Evolutionary conservation across 2,329 filamentous ascomycete genomes (phyloP).

Genomic region (Stemphylium beticola): DNA sequence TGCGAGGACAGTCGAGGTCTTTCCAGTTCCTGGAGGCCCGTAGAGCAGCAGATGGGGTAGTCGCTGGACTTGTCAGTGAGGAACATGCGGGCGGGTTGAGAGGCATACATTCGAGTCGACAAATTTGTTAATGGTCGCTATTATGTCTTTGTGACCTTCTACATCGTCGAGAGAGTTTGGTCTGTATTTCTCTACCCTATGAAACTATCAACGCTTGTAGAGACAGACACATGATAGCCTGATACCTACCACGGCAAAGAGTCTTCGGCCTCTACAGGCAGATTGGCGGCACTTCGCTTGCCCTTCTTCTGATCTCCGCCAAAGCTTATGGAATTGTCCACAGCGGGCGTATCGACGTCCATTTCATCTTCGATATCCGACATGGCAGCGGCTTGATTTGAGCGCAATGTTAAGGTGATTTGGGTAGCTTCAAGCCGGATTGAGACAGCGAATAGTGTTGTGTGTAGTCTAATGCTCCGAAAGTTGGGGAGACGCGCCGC

Average conservation of each 20-base stretch:
- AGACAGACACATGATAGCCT: accelerated
- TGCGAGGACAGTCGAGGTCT: constrained; percentile 95
- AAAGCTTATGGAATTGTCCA: constrained; percentile 66
- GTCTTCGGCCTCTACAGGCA: constrained; percentile 93
- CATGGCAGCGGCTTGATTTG: constrained; percentile 46
- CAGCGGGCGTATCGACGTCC: constrained; percentile 67
- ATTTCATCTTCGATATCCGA: constrained; percentile 68
- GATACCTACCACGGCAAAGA: constrained; percentile 80
- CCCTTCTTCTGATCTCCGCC: constrained; percentile 81
- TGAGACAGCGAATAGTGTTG: not conserved
- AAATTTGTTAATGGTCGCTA: constrained; percentile 97
- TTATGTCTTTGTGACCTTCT: constrained; percentile 94
- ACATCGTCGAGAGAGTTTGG: constrained; percentile 89
- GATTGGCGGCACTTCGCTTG: constrained; percentile 88
- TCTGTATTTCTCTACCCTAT: constrained; percentile 94
- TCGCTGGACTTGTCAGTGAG: constrained; percentile 56
- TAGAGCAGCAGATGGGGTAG: constrained; percentile 96
- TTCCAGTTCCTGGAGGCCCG: constrained; percentile 93
- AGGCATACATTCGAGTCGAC: constrained; percentile 78
- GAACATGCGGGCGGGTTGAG: accelerated
- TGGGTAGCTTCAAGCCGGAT: not conserved
- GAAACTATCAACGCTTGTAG: constrained; percentile 2
- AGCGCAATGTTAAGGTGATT: no score
- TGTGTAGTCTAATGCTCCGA: not conserved
- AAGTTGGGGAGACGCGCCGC: constrained; percentile 23